A percentile compares a stretch with the other conserved stretches of the same genome.
These are phyloP conservation scores for Talaromyces sp. DNA, from an alignment of 2,329 filamentous ascomycete species.

Conservation along the genomic window DNA sequence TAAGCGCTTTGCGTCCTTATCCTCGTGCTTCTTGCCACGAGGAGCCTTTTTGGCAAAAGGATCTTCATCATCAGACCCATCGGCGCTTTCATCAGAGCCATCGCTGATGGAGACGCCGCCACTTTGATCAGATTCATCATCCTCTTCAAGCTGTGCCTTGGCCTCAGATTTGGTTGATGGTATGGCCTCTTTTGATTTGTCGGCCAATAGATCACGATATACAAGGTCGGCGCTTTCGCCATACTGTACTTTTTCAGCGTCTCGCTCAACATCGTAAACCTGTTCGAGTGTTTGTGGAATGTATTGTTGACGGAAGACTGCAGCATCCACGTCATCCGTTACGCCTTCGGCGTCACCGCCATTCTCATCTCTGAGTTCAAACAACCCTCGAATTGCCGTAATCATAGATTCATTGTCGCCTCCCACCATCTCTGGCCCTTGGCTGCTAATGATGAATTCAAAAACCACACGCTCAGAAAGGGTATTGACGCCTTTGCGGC, in stretches of 20 bases:
- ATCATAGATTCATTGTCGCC: slow-evolving; percentile 55
- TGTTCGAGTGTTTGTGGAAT: slow-evolving; percentile 95
- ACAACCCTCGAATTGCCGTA: slow-evolving; percentile 64
- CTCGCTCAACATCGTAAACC: slow-evolving; percentile 93
- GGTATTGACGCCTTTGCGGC: slow-evolving; percentile 75
- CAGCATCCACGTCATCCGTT: slow-evolving; percentile 71
- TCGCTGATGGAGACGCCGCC: slow-evolving; percentile 37
- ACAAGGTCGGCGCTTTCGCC: slow-evolving; percentile 79
- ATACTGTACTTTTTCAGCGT: slow-evolving; percentile 71
- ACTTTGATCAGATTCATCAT: slow-evolving; percentile 36
- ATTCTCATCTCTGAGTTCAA: slow-evolving; percentile 52
- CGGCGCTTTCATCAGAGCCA: slow-evolving; percentile 45
- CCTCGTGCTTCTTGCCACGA: slow-evolving; percentile 79
- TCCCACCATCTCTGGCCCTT: slow-evolving; percentile 44
- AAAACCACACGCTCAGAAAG: slow-evolving; percentile 78
- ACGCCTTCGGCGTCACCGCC: slow-evolving; percentile 51
- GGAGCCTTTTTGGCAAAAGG: slow-evolving; percentile 65
- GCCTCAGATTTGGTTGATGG: not conserved
- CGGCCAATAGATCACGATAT: slow-evolving; percentile 79
- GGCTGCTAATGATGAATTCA: slow-evolving; percentile 69
- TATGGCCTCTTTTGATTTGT: slow-evolving; percentile 38
- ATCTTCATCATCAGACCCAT: slow-evolving; percentile 26
- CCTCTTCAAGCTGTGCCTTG: slow-evolving; percentile 33
- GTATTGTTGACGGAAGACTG: slow-evolving; percentile 93
- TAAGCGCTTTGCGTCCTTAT: slow-evolving; percentile 83